phyloP scores from a whole-genome alignment of 108 stramenopile species.

The Seminavis robusta region DNA sequence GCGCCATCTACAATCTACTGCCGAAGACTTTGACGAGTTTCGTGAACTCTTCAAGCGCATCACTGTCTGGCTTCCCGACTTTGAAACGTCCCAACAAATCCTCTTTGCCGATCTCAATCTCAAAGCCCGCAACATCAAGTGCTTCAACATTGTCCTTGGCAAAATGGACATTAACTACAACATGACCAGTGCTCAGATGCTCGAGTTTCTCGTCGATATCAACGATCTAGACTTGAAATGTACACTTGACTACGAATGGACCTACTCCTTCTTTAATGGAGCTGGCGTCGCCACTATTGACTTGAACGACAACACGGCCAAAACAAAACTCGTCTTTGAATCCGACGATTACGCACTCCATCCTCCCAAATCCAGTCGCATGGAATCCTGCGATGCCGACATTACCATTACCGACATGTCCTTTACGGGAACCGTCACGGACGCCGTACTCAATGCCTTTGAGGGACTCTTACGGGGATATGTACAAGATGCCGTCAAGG shows the following conservation, averaged over 20 bases:
- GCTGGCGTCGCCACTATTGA: constrained; percentile 13
- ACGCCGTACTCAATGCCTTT: constrained; percentile 41
- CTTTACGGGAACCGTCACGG: constrained; percentile 51
- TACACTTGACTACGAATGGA: constrained; percentile 12
- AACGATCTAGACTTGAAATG: no score
- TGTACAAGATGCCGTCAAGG: constrained; percentile 35
- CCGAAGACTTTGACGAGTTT: no score
- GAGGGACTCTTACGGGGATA: constrained; percentile 37
- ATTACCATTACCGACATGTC: constrained; percentile 46
- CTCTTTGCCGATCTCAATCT: no score
- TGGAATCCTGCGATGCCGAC: constrained; percentile 33
- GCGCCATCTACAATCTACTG: no score
- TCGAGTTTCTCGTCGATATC: no score
- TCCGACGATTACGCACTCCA: constrained; percentile 26
- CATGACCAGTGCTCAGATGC: no score
- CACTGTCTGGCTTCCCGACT: no score
- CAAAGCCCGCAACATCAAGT: no score
- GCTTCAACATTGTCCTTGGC: no score
- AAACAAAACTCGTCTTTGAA: constrained; percentile 29
- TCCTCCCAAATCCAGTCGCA: constrained; percentile 35
- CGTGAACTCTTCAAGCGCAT: no score
- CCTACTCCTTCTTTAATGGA: constrained; percentile 14
- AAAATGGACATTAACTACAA: no score
- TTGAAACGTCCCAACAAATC: no score
- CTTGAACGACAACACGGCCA: constrained; percentile 26